These are phyloP conservation scores for Tuber aestivum DNA, from an alignment of 495 filamentous ascomycete species.

Conservation along the genomic window DNA sequence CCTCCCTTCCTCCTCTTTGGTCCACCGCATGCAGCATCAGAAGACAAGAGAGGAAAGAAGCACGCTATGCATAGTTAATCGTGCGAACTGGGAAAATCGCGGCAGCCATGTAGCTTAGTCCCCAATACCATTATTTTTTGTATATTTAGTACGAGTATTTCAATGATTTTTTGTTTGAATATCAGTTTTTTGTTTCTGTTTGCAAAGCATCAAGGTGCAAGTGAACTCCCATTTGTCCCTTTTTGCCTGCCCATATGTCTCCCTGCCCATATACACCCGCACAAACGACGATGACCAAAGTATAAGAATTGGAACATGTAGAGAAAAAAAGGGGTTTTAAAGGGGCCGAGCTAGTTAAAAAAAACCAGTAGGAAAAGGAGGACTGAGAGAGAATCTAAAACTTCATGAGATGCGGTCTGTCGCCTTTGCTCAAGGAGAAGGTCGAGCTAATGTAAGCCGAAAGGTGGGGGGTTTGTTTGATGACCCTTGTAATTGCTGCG, in stretches of 20 bases:
- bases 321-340: background rate
- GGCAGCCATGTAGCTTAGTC: background rate
- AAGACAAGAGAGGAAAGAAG: background rate
- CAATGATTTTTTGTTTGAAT: background rate
- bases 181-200: background rate
- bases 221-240: background rate
- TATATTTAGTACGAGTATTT: background rate
- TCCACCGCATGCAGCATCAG: background rate
- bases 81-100: background rate
- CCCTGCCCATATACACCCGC: background rate
- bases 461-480: constrained; percentile 93
- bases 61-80: background rate
- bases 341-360: background rate
- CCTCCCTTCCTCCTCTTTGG: background rate
- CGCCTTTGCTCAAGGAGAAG: constrained; percentile 95
- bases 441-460: constrained; percentile 79
- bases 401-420: constrained; percentile 97
- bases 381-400: constrained; percentile 52
- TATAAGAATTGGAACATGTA: background rate
- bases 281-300: background rate
- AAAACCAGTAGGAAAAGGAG: background rate
- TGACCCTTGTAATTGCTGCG: constrained; percentile 78
- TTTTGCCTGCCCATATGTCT: background rate
- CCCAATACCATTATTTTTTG: background rate
- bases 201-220: background rate